A percentile compares a stretch with the other conserved stretches of the same genome.
Evolutionary conservation across 441 rosid genomes (phyloP).

Genomic region (Iberis amara): DNA sequence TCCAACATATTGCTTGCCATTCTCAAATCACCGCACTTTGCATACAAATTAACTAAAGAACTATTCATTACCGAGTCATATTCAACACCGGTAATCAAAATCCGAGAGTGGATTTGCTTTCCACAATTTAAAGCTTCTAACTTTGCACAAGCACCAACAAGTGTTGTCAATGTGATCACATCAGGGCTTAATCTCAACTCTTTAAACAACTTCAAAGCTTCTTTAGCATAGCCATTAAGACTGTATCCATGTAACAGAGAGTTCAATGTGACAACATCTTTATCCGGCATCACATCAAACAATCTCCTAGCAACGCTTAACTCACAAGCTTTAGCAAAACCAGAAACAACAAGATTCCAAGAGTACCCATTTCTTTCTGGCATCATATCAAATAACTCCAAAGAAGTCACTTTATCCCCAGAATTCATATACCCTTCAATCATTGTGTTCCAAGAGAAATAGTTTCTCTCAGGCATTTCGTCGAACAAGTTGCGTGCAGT

Average conservation of each 20-base stretch:
- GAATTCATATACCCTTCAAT: constrained; percentile 63
- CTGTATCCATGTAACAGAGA: constrained; percentile 57
- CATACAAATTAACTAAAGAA: constrained; percentile 62
- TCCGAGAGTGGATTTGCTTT: constrained; percentile 62
- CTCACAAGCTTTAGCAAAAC: constrained; percentile 50
- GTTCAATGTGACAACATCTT: constrained; percentile 51
- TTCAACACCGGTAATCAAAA: constrained; percentile 40
- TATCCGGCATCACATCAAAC: constrained; percentile 59
- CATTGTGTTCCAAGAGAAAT: constrained; percentile 76
- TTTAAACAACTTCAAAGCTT: constrained; percentile 54
- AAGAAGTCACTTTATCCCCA: constrained; percentile 39
- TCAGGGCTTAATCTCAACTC: constrained; percentile 38
- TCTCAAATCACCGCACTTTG: constrained; percentile 61
- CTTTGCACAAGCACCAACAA: constrained; percentile 45
- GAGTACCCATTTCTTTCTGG: constrained; percentile 54
- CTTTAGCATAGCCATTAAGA: constrained; percentile 35
- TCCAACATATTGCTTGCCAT: constrained; percentile 44
- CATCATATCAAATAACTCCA: constrained; percentile 48
- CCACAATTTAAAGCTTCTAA: constrained; percentile 52
- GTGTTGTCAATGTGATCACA: constrained; percentile 46
- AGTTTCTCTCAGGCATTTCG: constrained; percentile 58
- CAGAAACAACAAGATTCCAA: constrained; percentile 41
- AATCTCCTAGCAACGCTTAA: constrained; percentile 30
- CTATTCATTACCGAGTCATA: constrained; percentile 52
- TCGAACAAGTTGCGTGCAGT: constrained; percentile 53